Evolutionary conservation across 2,329 filamentous ascomycete genomes (phyloP), one percentile per base, ranked within the genome.

Genomic region (Aureobasidium sp.): DNA sequence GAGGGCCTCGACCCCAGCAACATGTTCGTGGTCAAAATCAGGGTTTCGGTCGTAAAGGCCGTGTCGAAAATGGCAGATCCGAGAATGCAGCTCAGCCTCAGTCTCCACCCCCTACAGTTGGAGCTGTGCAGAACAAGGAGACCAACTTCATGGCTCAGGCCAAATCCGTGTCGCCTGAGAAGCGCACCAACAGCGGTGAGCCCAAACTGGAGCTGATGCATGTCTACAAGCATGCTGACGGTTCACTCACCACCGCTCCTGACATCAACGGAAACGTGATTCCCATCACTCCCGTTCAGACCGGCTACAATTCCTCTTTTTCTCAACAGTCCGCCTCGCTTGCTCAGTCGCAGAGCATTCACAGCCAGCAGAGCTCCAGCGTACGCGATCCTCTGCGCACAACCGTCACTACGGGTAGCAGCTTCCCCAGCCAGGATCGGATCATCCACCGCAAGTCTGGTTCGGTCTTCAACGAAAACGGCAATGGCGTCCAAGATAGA

Each of bases 211-310:
- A 44, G 29, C 11, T 44, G 21, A 12, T 53, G n/a, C 39, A 29
- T n/a, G 49, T 53, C 10, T 22, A 35, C 14, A 21, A 44, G 11
- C 39, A 53, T 17, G 21, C 27, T 7, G 49, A 53, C 29, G 49
- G 49, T 14, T 35, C 14, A 10, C 27, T 53, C 25, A 51, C 48
- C 17, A 40, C 37, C 25, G 48, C 37, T 2, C 35, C 35, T 3
- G 27, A 41, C 12, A 14, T 34, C 19, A 16, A 51, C 3, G 37
- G 48, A 19, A 25, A 17, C 16, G 19, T n/a, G 12, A 10, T 17
- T 17, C 17, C 37, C 19, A 21, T 51, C 21, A 21, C 24, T 27
- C 27, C 35, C 27, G 27, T 6, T 6, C 6, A 30, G 6, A 6
- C 27, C 12, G 6, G 27, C 27, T 30, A 6, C 27, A 30, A 30